phyloP scores from a whole-genome alignment of 2,329 filamentous ascomycete genomes.

The Colletotrichum orchidophilum region DNA sequence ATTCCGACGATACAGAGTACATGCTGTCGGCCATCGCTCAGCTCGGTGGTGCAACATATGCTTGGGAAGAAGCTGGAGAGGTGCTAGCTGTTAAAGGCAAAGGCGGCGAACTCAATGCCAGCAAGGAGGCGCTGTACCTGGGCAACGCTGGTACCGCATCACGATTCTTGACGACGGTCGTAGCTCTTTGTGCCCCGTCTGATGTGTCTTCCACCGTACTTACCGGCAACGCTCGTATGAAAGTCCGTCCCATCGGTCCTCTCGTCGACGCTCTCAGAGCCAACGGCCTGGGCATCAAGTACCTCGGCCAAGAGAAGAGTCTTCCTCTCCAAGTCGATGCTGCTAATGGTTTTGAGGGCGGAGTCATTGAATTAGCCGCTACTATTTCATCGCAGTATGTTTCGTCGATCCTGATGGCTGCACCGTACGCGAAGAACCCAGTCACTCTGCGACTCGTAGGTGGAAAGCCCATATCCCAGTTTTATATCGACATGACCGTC shows the following conservation, averaged over 20 bases:
- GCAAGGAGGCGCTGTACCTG: slow-evolving; percentile 82
- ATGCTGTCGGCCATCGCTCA: slow-evolving; percentile 93
- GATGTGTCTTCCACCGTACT: slow-evolving; percentile 76
- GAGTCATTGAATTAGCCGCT: slow-evolving; percentile 89
- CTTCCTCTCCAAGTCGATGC: slow-evolving; percentile 86
- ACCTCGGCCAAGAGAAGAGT: slow-evolving; percentile 84
- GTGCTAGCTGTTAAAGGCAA: slow-evolving; percentile 89
- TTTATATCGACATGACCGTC: slow-evolving; percentile 98
- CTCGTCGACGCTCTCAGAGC: slow-evolving; percentile 88
- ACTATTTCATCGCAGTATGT: slow-evolving; percentile 99
- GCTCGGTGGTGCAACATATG: slow-evolving; percentile 86
- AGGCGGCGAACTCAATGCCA: slow-evolving; percentile 85
- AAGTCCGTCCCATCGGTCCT: slow-evolving; percentile 91
- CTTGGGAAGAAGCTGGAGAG: slow-evolving; percentile 95
- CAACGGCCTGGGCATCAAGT: slow-evolving; percentile 89
- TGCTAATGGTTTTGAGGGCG: slow-evolving; percentile 83
- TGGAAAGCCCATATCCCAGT: slow-evolving; percentile 96
- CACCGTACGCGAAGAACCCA: slow-evolving; percentile 93
- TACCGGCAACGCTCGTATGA: slow-evolving; percentile 96
- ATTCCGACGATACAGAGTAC: slow-evolving; percentile 96
- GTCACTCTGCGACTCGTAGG: slow-evolving; percentile 91
- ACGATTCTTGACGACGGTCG: slow-evolving; percentile 91
- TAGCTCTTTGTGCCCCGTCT: slow-evolving; percentile 79
- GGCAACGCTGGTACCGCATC: slow-evolving; percentile 97
- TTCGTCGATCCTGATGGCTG: slow-evolving; percentile 95